These are phyloP conservation scores for Fusarium globosum DNA, from an alignment of 2,329 filamentous ascomycete genomes.

Conservation along the genomic window DNA sequence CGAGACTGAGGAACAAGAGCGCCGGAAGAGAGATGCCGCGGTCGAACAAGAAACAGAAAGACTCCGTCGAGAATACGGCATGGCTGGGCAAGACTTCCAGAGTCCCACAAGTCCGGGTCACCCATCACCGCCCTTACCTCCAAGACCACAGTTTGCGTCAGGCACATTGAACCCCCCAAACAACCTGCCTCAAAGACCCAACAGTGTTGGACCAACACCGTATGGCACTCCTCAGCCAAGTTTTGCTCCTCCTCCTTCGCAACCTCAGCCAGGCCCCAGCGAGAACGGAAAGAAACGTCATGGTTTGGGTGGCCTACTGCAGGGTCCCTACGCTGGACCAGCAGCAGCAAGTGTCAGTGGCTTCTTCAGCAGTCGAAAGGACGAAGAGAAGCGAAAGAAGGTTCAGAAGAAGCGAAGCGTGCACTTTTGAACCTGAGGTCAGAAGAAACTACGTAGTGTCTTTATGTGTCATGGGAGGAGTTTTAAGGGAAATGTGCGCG, in stretches of 20 bases:
- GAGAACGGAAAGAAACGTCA: slow-evolving; percentile 42
- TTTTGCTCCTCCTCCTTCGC: slow-evolving; percentile 40
- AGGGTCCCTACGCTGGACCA: slow-evolving; percentile 51
- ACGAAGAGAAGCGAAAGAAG: slow-evolving; percentile 56
- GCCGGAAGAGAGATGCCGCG: slow-evolving; percentile 63
- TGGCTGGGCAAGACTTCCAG: slow-evolving; percentile 57
- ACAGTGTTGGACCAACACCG: slow-evolving; percentile 58
- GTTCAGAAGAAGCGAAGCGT: slow-evolving; percentile 61
- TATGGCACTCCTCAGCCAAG: slow-evolving; percentile 32
- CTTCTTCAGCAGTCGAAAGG: slow-evolving; percentile 53
- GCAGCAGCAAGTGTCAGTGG: slow-evolving; percentile 59
- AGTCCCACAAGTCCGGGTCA: slow-evolving; percentile 37
- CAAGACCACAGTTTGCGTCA: slow-evolving; percentile 43
- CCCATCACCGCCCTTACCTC: slow-evolving; percentile 51
- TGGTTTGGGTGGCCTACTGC: slow-evolving; percentile 46
- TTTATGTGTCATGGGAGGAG: slow-evolving; percentile 12
- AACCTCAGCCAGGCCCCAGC: slow-evolving; percentile 30
- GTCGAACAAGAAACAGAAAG: slow-evolving; percentile 86
- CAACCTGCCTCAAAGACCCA: slow-evolving; percentile 56
- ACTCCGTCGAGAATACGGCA: slow-evolving; percentile 75
- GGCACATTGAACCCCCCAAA: slow-evolving; percentile 41
- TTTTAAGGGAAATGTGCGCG: slow-evolving; percentile 11
- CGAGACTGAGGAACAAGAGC: slow-evolving; percentile 73
- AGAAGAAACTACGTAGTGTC: neutral
- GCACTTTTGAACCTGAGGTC: slow-evolving; percentile 51